Evolutionary conservation across 768 basidiomycete genomes (phyloP), one percentile per base, ranked within the genome.

Genomic region (Pleurotus djamor): DNA sequence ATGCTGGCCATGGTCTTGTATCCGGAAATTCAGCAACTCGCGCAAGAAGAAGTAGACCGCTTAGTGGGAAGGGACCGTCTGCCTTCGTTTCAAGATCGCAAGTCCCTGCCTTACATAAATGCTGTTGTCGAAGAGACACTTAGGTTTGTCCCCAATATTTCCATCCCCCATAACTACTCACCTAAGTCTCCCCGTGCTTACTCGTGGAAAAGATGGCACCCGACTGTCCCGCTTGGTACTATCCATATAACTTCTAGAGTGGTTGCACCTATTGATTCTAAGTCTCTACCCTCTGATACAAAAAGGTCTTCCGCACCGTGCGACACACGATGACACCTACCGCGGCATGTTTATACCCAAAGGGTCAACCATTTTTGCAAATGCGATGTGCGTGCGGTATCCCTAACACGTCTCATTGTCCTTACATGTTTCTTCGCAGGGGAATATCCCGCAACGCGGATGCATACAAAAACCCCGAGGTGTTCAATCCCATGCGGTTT

Each of bases 11-110:
- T 74, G 68, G 60, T 71, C 2, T 60, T 67, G 10, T 64, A 66
- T 58, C 71, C 69, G 2, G 65, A 64, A 8, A 59, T 59, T 2
- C 72, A 72, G 56, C 57, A 60, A 21, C 65, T 59, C 32, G 73
- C 68, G 5, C 73, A 76, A 56, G 58, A 63, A 8, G 69, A 74
- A 52, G 63, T 76, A 3, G 72, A 75, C 59, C 12, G 38, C 1
- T 60, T 72, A 8, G 54, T 69, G 4, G 66, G 65, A 5, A 28
- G 45, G 21, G 65, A 64, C 16, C 60, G 69, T 6, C 63, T 74
- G 2, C 73, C 73, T 8, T 60, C 58, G 12, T 66, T 74, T 38
- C 52, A 56, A 12, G 73, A 73, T 48, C 51, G 65, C 3, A 48
- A 58, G 6, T 59, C 60, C 4, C 60, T 73, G 13, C 69, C 68